phyloP scores from a whole-genome alignment of 2,329 filamentous ascomycete species.

The Madurella fahalii region DNA sequence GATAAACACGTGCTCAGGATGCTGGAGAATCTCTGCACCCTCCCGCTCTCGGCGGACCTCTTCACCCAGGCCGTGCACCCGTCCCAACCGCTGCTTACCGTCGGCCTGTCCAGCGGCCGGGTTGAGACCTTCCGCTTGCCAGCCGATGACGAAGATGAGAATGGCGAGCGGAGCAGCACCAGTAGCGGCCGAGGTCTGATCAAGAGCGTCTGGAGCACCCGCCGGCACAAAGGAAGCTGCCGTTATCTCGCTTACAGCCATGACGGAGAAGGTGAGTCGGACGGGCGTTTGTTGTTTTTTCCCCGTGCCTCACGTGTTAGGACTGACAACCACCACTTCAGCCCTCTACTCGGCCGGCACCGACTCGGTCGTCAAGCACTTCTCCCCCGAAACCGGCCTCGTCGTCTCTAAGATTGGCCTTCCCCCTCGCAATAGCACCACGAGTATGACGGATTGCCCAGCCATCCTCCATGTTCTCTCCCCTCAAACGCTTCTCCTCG shows the following conservation, averaged over 20 bases:
- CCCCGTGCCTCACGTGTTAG: neutral
- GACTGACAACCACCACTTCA: conserved; percentile 27
- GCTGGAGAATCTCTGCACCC: conserved; percentile 89
- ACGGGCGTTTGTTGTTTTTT: neutral
- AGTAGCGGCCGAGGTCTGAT: conserved; percentile 69
- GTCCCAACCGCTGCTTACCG: conserved; percentile 74
- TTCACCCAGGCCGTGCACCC: conserved; percentile 89
- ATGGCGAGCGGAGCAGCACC: conserved; percentile 46
- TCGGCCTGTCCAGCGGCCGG: conserved; percentile 80
- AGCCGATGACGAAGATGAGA: conserved; percentile 47
- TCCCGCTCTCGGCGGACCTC: conserved; percentile 80
- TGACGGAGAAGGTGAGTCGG: conserved; percentile 65
- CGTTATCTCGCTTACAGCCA: conserved; percentile 72
- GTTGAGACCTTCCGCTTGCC: conserved; percentile 79
- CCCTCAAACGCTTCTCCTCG: conserved; percentile 81
- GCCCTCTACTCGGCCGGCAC: conserved; percentile 62
- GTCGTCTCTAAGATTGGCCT: conserved; percentile 81
- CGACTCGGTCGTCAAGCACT: conserved; percentile 51
- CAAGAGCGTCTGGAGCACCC: conserved; percentile 79
- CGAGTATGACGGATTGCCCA: conserved; percentile 59
- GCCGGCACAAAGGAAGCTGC: conserved; percentile 91
- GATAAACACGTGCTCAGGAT: conserved; percentile 42
- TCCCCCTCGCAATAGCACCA: conserved; percentile 50
- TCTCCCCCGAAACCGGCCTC: conserved; percentile 51
- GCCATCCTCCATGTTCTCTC: conserved; percentile 79